Evolutionary conservation across 2,329 filamentous ascomycete genomes (phyloP).

Genomic region (Claviceps fusiformis): DNA sequence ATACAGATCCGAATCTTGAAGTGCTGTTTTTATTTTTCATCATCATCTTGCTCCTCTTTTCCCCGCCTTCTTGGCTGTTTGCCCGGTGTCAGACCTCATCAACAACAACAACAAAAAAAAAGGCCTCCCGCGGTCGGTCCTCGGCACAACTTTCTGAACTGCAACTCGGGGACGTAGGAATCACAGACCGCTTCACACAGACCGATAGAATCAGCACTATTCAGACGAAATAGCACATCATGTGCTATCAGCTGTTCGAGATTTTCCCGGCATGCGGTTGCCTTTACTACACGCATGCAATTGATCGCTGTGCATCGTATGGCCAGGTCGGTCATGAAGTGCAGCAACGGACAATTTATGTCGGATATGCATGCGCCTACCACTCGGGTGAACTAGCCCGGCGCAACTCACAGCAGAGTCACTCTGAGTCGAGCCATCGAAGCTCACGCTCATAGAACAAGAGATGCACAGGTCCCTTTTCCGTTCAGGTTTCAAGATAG

Average conservation of each 20-base stretch:
- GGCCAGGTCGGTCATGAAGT: slow-evolving; percentile 59
- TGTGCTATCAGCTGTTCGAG: slow-evolving; percentile 83
- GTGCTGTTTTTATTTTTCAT: background rate
- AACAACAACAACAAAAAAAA: no score
- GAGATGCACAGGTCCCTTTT: slow-evolving; percentile 14
- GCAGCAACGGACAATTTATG: slow-evolving; percentile 63
- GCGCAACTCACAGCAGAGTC: slow-evolving; percentile 25
- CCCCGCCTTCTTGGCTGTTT: no score
- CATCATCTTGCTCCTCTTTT: no score
- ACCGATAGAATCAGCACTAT: background rate
- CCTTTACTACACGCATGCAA: slow-evolving; percentile 74
- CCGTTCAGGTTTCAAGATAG: slow-evolving; percentile 33
- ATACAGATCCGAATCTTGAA: background rate
- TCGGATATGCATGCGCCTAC: slow-evolving; percentile 60
- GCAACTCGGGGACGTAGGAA: background rate
- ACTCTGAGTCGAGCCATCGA: slow-evolving; percentile 42
- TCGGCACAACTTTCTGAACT: background rate
- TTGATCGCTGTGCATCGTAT: slow-evolving; percentile 69
- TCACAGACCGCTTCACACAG: background rate
- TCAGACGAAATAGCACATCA: slow-evolving; percentile 24
- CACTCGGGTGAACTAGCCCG: slow-evolving; percentile 23
- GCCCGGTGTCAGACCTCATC: background rate
- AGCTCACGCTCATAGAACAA: slow-evolving; percentile 30
- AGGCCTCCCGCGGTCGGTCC: no score
- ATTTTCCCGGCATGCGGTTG: slow-evolving; percentile 78